A percentile compares a stretch with the other conserved stretches of the same genome.
Conservation (phyloP, 495 filamentous ascomycete genomes). For the Penicillium bovifimosum region DNA sequence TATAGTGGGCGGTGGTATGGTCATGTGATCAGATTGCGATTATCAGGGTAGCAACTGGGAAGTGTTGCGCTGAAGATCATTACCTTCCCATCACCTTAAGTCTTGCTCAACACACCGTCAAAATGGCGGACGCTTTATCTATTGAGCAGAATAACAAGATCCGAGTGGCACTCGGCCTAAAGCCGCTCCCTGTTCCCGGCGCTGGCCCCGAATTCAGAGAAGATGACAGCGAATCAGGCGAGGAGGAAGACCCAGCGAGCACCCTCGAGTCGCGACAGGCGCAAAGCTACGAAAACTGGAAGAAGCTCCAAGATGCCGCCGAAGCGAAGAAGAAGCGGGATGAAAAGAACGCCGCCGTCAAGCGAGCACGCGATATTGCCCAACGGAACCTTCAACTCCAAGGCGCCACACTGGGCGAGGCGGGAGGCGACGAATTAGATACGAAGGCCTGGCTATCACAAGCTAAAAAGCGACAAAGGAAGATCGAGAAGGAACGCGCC, state of each 20-base stretch:
- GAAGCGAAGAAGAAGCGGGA: conserved; percentile 70
- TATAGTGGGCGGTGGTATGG: neutral
- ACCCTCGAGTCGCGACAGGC: conserved; percentile 79
- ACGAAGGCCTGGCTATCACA: conserved; percentile 78
- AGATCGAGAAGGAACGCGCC: conserved; percentile 70
- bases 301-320: conserved; percentile 54
- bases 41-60: conserved; percentile 6
- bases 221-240: conserved; percentile 41
- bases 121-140: conserved; percentile 72
- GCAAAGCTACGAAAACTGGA: conserved; percentile 68
- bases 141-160: conserved; percentile 96
- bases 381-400: conserved; percentile 67
- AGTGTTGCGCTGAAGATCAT: neutral
- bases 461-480: conserved; percentile 86
- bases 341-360: conserved; percentile 70
- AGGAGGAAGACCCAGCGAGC: conserved; percentile 63
- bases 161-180: conserved; percentile 81
- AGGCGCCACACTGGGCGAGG: conserved; percentile 71
- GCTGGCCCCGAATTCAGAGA: conserved; percentile 49
- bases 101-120: conserved; percentile 17
- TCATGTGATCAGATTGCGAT: conserved; percentile 10
- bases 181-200: conserved; percentile 80
- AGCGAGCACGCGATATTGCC: conserved; percentile 80
- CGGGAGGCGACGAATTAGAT: conserved; percentile 61
- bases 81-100: neutral